Evolutionary conservation across 495 filamentous ascomycete genomes (phyloP), one percentile per base, ranked within the genome.

Genomic region (Alectoria sarmentosa): DNA sequence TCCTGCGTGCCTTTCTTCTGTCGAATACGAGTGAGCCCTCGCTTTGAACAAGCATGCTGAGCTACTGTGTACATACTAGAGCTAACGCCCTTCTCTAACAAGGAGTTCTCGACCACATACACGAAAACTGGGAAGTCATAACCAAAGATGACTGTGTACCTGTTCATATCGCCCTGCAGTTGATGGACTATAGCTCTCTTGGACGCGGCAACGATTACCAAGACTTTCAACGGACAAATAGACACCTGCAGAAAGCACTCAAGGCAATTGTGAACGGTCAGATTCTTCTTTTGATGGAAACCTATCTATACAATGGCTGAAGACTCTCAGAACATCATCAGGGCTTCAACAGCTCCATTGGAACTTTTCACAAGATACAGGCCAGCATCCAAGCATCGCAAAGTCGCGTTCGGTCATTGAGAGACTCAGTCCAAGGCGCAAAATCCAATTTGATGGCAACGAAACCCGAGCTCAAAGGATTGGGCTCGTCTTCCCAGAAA

Each of bases 321-420:
- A 92, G 52, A 55, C 6, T 55, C 30, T 55, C 30, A 55, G 52
- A 98, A 76, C 93, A 99, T 72, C 93, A 98, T 69, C 94, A 99
- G 75, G 94, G 92, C 38, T 99, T 99, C 81, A 99, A 97, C 73
- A 97, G 91, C 76, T 96, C 92, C 48, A 98, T 99, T 63, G 95
- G 94, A 73, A 96, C 92, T 21, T 99, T 96, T 70, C 95, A 99
- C 76, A 96, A 93, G 76, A 98, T 99, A 64, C 94, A 98, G 73
- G 82, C 87, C 9, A 96, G 90, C 75, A 96, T 99, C 68, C 89
- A 92, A 66, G 78, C 84, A 39, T 96, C 91, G 17, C 95, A 99
- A 74, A 82, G 83, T 63, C 88, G 92, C 62, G 89, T 98, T 30
- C 85, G 93, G 67, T 79, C 79, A 14, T 77, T 99, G 65, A 92